Percentiles rank a stretch among this genome's conserved stretches.
phyloP scores from a whole-genome alignment of 192 early-diverging fungal species.

The Umbelopsis vinacea region DNA sequence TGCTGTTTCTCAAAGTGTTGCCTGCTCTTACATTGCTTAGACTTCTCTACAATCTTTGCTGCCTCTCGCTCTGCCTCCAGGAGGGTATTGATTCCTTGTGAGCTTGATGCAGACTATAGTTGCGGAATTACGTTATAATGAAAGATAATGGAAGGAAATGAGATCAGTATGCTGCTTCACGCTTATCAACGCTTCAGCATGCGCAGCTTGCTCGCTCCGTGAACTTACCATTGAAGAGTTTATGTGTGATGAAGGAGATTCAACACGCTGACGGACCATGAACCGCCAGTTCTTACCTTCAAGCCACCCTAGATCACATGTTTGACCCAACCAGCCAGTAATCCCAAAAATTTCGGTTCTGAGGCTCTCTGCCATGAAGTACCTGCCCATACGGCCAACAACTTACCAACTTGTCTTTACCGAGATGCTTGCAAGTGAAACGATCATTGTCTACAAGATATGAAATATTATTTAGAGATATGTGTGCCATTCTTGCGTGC shows the following conservation, averaged over 20 bases:
- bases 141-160: neutral
- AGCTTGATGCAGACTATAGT: constrained; percentile 57
- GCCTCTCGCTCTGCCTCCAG: constrained; percentile 98
- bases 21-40: constrained; percentile 75
- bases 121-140: neutral
- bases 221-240: neutral
- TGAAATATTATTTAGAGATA: too few species aligned
- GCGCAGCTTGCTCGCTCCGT: neutral
- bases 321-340: neutral
- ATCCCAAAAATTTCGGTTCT: too few species aligned
- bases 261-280: neutral
- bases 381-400: too few species aligned
- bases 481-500: too few species aligned
- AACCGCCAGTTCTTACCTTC: neutral
- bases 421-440: too few species aligned
- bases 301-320: constrained; percentile 5
- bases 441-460: too few species aligned
- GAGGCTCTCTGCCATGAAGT: too few species aligned
- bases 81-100: constrained; percentile 93
- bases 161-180: neutral
- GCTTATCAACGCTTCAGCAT: neutral
- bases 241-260: constrained; percentile 5
- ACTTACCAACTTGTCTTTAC: too few species aligned
- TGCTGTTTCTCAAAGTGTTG: neutral
- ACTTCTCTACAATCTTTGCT: constrained; percentile 89